Conservation (phyloP, 176 grass and related monocot species). For the Carex parvula region DNA sequence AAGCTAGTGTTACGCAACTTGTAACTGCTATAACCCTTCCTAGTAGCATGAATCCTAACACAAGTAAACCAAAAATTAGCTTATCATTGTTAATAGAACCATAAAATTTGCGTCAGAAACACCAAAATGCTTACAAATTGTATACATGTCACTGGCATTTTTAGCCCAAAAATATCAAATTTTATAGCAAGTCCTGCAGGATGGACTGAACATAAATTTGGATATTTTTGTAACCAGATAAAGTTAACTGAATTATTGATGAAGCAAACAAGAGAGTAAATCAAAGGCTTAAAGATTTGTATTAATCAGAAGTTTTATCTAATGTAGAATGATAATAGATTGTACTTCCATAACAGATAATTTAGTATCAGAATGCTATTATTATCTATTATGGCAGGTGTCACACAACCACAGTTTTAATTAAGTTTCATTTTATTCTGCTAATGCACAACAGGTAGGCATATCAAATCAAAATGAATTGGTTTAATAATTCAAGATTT, state of each 20-base stretch:
- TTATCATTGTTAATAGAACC: neutral
- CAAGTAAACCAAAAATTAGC: neutral
- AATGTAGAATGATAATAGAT: neutral
- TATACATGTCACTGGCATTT: neutral
- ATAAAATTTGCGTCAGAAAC: neutral
- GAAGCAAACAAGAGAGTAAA: neutral
- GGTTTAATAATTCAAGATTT: conserved; percentile 3
- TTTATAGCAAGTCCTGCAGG: too few relatives aligned
- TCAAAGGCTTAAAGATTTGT: neutral
- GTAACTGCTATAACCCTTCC: conserved; percentile 93
- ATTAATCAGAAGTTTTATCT: neutral
- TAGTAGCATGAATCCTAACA: conserved; percentile 73
- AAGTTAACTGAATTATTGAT: neutral
- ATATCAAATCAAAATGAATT: neutral
- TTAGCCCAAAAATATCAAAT: too few relatives aligned
- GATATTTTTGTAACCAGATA: neutral
- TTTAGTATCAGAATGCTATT: neutral
- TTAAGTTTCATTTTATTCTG: neutral
- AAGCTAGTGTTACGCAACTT: conserved; percentile 87
- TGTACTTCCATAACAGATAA: neutral
- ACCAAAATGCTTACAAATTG: neutral
- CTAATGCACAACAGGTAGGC: neutral
- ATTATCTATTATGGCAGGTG: neutral
- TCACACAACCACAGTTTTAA: neutral
- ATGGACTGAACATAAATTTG: neutral